Evolutionary conservation across 2,329 filamentous ascomycete genomes (phyloP).

Genomic region (Aspergillus nomiae): DNA sequence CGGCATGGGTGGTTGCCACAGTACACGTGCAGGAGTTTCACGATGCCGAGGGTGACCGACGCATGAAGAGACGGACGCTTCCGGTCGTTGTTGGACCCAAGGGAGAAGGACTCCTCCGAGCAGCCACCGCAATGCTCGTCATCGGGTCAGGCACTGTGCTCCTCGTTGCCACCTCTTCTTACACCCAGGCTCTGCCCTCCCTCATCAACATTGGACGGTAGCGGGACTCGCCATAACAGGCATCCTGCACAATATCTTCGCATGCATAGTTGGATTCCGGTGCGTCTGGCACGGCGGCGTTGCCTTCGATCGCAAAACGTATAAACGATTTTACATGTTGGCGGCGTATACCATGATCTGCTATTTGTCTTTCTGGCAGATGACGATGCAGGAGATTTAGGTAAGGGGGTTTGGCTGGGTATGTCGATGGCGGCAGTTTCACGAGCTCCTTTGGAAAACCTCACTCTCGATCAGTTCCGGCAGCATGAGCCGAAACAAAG

Average conservation of each 20-base stretch:
- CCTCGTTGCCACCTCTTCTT: not conserved
- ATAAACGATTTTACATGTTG: conserved; percentile 10
- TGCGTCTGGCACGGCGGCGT: conserved; percentile 1
- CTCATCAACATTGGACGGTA: not conserved
- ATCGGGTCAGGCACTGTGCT: not conserved
- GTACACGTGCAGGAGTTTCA: conserved; percentile 17
- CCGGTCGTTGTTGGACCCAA: conserved; percentile 6
- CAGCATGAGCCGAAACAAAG: conserved; percentile 18
- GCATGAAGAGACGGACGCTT: conserved; percentile 5
- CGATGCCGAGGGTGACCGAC: conserved; percentile 13
- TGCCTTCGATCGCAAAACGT: conserved; percentile 9
- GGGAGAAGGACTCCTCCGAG: not conserved
- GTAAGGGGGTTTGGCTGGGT: not conserved
- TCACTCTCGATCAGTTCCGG: conserved; percentile 7
- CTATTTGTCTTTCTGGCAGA: conserved; percentile 6
- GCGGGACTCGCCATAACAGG: not conserved
- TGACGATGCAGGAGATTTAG: not conserved
- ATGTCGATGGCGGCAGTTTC: not conserved
- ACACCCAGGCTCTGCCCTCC: not conserved
- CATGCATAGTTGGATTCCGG: not conserved
- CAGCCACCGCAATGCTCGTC: not conserved
- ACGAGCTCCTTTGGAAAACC: not conserved
- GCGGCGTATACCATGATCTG: conserved; percentile 10
- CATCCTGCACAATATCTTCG: not conserved
- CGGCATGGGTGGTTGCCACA: conserved; percentile 6